These are phyloP conservation scores for Xylaria hypoxylon DNA, from an alignment of 2,329 filamentous ascomycete species.

Conservation along the genomic window DNA sequence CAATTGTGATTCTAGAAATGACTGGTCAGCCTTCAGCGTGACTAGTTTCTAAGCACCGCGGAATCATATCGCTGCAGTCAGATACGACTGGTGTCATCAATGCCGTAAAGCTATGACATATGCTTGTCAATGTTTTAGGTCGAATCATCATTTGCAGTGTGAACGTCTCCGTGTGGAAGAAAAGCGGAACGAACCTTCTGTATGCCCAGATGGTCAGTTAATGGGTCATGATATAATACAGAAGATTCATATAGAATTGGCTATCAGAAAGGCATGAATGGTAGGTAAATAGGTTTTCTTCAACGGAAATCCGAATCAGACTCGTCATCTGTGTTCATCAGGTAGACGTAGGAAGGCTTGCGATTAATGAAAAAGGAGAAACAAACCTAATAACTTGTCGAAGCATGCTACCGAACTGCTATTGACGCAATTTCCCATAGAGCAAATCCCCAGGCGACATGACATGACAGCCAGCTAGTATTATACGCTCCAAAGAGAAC, in stretches of 20 bases:
- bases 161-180: conserved; percentile 12
- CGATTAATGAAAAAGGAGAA: conserved; percentile 5
- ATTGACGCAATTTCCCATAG: neutral
- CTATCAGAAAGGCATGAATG: conserved; percentile 66
- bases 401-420: neutral
- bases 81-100: conserved; percentile 62
- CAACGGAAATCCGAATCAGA: conserved; percentile 73
- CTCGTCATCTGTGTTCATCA: conserved; percentile 72
- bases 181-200: conserved; percentile 37
- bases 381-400: conserved; percentile 21
- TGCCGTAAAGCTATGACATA: conserved; percentile 85
- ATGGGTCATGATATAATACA: neutral
- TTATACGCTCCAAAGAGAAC: neutral
- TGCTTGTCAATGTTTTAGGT: conserved; percentile 90
- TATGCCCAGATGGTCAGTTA: conserved; percentile 28
- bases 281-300: conserved; percentile 67
- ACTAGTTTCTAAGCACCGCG: conserved; percentile 9
- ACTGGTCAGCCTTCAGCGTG: conserved; percentile 48
- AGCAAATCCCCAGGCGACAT: neutral
- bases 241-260: conserved; percentile 22
- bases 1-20: conserved; percentile 23
- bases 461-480: too few relatives aligned
- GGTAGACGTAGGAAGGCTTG: conserved; percentile 50
- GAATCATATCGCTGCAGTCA: conserved; percentile 52
- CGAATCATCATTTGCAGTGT: conserved; percentile 78